Evolutionary conservation across 495 filamentous ascomycete genomes (phyloP).

Genomic region (Penicillium bovifimosum): DNA sequence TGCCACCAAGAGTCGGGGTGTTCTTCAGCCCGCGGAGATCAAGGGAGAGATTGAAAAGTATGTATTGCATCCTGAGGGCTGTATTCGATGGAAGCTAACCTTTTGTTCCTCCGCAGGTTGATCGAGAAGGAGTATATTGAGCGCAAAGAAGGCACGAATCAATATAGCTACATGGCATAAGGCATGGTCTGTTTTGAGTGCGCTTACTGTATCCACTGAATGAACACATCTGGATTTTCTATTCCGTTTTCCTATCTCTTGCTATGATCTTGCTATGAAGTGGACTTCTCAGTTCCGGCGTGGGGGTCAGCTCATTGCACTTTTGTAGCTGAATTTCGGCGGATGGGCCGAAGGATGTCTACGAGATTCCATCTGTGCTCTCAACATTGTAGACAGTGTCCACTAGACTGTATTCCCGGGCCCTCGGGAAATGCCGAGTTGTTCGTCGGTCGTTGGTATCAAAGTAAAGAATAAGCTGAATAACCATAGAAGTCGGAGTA

Average conservation of each 20-base stretch:
- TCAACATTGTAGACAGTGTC: too few species aligned
- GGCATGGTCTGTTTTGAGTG: neutral
- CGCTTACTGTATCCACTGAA: neutral
- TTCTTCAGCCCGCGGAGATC: constrained; percentile 77
- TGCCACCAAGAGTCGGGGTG: constrained; percentile 78
- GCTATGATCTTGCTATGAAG: too few species aligned
- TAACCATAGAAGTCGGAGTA: constrained; percentile 1
- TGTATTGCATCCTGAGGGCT: constrained; percentile 23
- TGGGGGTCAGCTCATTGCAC: too few species aligned
- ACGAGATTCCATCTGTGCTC: too few species aligned
- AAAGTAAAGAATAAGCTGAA: too few species aligned
- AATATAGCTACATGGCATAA: constrained; percentile 78
- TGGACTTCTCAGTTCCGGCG: too few species aligned
- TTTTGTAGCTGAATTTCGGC: too few species aligned
- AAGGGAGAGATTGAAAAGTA: constrained; percentile 96
- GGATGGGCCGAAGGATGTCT: too few species aligned
- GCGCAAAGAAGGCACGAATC: constrained; percentile 59
- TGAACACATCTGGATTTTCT: neutral
- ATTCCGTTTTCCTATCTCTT: too few species aligned
- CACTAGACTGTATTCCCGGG: too few species aligned
- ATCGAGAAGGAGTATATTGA: constrained; percentile 98
- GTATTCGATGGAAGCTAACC: neutral
- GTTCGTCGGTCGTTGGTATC: too few species aligned
- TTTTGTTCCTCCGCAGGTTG: constrained; percentile 44
- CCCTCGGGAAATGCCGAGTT: too few species aligned